Evolutionary conservation across 192 early-diverging fungal genomes (phyloP).

Genomic region (Dimargaris xerosporica): DNA sequence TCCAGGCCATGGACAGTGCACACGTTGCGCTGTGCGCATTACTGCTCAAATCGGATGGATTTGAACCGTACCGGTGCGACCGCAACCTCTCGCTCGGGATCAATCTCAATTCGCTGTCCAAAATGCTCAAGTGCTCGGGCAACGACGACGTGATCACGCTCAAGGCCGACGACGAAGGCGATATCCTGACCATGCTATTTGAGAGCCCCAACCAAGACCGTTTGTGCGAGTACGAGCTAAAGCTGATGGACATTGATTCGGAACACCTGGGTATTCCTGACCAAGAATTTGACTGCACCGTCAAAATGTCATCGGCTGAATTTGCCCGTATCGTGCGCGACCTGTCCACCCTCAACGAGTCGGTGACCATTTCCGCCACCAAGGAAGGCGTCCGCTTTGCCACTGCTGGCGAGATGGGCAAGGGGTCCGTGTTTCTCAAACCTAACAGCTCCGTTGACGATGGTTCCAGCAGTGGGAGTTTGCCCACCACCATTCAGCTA

Average conservation of each 20-base stretch:
- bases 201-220: constrained; percentile 54
- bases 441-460: constrained; percentile 57
- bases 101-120: constrained; percentile 68
- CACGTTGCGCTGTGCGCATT: constrained; percentile 90
- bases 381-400: constrained; percentile 92
- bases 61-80: constrained; percentile 83
- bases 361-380: constrained; percentile 75
- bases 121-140: constrained; percentile 85
- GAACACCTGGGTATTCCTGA: constrained; percentile 95
- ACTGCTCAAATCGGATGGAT: constrained; percentile 62
- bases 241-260: constrained; percentile 96
- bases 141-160: constrained; percentile 87
- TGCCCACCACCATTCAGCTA: constrained; percentile 62
- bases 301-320: constrained; percentile 76
- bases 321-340: constrained; percentile 89
- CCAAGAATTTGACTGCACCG: constrained; percentile 76
- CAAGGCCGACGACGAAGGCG: constrained; percentile 75
- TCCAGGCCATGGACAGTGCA: constrained; percentile 98
- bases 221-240: constrained; percentile 84
- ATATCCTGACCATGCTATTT: constrained; percentile 62
- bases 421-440: constrained; percentile 71
- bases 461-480: constrained; percentile 15
- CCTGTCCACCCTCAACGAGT: constrained; percentile 66
- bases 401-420: constrained; percentile 73
- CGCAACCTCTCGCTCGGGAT: constrained; percentile 80